Evolutionary conservation across 257 asterid genomes (phyloP), one percentile per base, ranked within the genome.

Genomic region (Solanum okadae): DNA sequence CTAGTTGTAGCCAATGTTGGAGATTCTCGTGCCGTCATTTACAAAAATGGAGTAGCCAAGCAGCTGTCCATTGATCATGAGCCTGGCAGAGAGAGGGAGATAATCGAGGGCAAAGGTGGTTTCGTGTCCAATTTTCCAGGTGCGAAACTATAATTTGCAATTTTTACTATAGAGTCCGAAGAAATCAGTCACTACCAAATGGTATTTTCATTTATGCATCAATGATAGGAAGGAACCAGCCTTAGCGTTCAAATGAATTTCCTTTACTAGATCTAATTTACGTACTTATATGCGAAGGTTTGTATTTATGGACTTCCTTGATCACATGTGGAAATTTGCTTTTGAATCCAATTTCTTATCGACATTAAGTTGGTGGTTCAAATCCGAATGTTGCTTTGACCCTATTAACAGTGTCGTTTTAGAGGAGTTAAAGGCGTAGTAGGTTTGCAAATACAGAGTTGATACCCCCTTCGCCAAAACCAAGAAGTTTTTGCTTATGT

Each of bases 1-100:
- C 96, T 97, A 15, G 91, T 97, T 52, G 97, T 97, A n/a, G 99
- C 98, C 1, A 97, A 96, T 85, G 98, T 95, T 20, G 99, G 99
- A 84, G 99, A 97, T 86, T 97, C 99, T 67, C 98, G 99, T 15
- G 99, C 98, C 3, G 98, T 97, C 56, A 93, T 97, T 40, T 97
- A 93, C 93, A 93, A 86, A 93, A 94, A 94, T 29, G 98, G 98
- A 5, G 92, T 89, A 61, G 98, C 99, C 3, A 95, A 94, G 89
- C 99, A 97, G 67, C 88, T 97, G 75, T 95, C 99, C 4, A 89
- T 96, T 22, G 99, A 97, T 90, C 99, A 97, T 10, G 99, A 96
- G 91, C 97, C 99, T 82, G 93, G 81, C 20, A 92, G 79, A 11
- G 99, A 97, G 89, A 94, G 92, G 92, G 92, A 91, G 27, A 89